Evolutionary conservation across 257 asterid genomes (phyloP).

Genomic region (Agastache rugosa): DNA sequence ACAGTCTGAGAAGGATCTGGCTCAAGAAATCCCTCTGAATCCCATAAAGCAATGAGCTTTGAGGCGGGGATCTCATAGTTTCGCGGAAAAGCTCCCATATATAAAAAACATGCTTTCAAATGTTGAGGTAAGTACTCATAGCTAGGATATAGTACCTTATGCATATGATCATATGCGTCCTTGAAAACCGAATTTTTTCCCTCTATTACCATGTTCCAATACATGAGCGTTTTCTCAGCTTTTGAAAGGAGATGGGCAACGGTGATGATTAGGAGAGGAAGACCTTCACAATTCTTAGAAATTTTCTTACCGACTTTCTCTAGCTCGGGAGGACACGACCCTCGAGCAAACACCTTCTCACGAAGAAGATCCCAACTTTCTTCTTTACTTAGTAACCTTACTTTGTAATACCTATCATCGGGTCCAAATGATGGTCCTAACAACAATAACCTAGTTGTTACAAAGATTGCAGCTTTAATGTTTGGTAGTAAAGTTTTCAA

Average conservation of each 20-base stretch:
- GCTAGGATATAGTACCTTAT: constrained; percentile 7
- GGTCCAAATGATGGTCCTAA: neutral
- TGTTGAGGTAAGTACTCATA: constrained; percentile 8
- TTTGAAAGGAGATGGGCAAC: neutral
- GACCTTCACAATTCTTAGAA: constrained; percentile 4
- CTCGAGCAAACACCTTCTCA: neutral
- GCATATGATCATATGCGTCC: constrained; percentile 5
- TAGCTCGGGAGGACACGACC: neutral
- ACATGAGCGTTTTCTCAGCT: neutral
- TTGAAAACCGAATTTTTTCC: neutral
- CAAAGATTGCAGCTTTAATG: neutral
- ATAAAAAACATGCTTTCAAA: constrained; percentile 8
- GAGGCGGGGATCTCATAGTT: neutral
- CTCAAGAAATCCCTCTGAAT: constrained; percentile 15
- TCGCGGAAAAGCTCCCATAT: constrained; percentile 7
- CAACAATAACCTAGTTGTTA: neutral
- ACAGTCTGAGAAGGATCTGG: neutral
- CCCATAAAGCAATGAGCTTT: constrained; percentile 12
- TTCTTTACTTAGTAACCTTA: constrained; percentile 9
- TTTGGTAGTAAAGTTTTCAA: neutral
- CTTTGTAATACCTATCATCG: neutral
- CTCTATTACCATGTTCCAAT: constrained; percentile 9
- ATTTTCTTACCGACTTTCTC: constrained; percentile 4
- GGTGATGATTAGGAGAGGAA: constrained; percentile 11
- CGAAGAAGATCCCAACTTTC: constrained; percentile 26